A percentile compares a stretch with the other conserved stretches of the same genome.
Evolutionary conservation across 2,329 filamentous ascomycete genomes (phyloP).

Genomic region (Rhynchosporium secalis): DNA sequence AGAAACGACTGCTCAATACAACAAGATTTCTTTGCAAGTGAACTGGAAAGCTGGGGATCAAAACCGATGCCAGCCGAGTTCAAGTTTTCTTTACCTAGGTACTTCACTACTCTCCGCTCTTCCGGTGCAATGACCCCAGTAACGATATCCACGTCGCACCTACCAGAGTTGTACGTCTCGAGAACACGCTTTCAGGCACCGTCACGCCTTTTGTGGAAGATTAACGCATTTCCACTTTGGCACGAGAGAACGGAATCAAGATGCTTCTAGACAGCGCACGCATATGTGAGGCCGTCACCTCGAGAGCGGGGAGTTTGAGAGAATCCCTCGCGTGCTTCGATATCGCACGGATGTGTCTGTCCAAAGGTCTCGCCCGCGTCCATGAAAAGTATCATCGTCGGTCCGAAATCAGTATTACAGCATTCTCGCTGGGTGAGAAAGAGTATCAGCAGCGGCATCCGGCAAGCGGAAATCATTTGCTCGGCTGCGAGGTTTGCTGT

Average conservation of each 20-base stretch:
- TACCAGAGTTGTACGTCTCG: slow-evolving; percentile 76
- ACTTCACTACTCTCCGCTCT: too few species aligned
- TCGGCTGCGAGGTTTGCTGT: slow-evolving; percentile 74
- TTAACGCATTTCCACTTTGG: slow-evolving; percentile 68
- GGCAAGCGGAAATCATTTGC: slow-evolving; percentile 76
- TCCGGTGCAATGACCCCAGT: slow-evolving; percentile 26
- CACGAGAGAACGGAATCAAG: slow-evolving; percentile 60
- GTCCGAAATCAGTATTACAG: slow-evolving; percentile 53
- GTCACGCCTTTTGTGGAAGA: slow-evolving; percentile 75
- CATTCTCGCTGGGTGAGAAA: slow-evolving; percentile 74
- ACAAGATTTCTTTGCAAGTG: too few species aligned
- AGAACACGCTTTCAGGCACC: slow-evolving; percentile 80
- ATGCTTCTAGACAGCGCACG: slow-evolving; percentile 79
- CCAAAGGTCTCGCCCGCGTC: slow-evolving; percentile 78
- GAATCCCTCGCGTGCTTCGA: slow-evolving; percentile 71
- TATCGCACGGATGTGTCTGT: slow-evolving; percentile 75
- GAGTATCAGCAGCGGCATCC: slow-evolving; percentile 74
- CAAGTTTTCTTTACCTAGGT: too few species aligned
- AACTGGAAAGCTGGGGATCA: too few species aligned
- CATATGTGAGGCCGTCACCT: slow-evolving; percentile 76
- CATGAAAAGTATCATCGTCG: slow-evolving; percentile 72
- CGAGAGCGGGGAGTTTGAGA: slow-evolving; percentile 63
- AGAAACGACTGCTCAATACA: too few species aligned
- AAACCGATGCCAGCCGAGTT: too few species aligned
- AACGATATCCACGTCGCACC: slow-evolving; percentile 77